phyloP scores from a whole-genome alignment of 2,329 filamentous ascomycete genomes.

The Trichoderma simmonsii region DNA sequence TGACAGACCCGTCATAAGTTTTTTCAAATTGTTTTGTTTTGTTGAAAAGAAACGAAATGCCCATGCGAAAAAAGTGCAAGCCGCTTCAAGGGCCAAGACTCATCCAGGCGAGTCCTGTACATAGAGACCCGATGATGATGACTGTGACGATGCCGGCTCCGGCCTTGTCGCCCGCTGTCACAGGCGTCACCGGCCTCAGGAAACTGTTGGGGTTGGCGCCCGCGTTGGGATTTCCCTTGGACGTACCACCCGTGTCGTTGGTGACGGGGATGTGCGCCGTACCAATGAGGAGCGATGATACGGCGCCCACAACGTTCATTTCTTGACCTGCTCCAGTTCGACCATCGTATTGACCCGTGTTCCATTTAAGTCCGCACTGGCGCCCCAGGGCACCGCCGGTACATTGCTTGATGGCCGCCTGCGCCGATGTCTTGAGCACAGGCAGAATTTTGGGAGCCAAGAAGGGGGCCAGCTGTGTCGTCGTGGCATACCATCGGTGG shows the following conservation, averaged over 20 bases:
- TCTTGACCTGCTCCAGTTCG: conserved; percentile 57
- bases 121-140: conserved; percentile 40
- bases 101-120: conserved; percentile 49
- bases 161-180: conserved; percentile 45
- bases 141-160: conserved; percentile 48
- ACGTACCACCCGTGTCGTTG: conserved; percentile 50
- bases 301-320: conserved; percentile 56
- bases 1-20: background rate
- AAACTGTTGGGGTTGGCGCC: conserved; percentile 38
- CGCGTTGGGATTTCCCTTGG: conserved; percentile 43
- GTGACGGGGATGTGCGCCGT: conserved; percentile 42
- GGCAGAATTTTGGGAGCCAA: conserved; percentile 49
- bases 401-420: conserved; percentile 54
- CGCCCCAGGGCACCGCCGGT: conserved; percentile 47
- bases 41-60: background rate
- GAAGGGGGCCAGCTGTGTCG: conserved; percentile 53
- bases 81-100: conserved; percentile 36
- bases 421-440: conserved; percentile 50
- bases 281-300: conserved; percentile 50
- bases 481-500: conserved; percentile 53
- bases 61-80: background rate
- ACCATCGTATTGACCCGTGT: conserved; percentile 48
- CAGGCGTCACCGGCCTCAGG: conserved; percentile 31
- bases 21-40: background rate
- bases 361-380: conserved; percentile 56